A percentile compares a stretch with the other conserved stretches of the same genome.
These are phyloP conservation scores for Auricularia auricula-judae DNA, from an alignment of 768 basidiomycete genomes.

Conservation along the genomic window DNA sequence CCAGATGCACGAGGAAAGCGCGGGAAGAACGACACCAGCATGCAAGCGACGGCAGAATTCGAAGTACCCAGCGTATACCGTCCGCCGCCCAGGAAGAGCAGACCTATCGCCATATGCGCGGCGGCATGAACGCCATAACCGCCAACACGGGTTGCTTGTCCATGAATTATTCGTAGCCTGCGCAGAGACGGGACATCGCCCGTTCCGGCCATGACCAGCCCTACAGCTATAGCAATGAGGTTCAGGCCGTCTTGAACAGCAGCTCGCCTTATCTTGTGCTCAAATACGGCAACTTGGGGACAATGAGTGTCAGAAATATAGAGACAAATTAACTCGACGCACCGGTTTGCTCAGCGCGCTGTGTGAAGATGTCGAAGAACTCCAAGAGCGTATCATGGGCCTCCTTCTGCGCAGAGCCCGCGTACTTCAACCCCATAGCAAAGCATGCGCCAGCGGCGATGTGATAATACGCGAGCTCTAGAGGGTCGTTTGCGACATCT, in stretches of 20 bases:
- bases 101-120: conserved; percentile 79
- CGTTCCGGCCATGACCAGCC: conserved; percentile 95
- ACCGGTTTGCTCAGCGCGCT: conserved; percentile 61
- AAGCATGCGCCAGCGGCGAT: conserved; percentile 89
- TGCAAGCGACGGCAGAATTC: conserved; percentile 79
- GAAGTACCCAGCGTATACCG: conserved; percentile 87
- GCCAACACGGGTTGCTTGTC: conserved; percentile 63
- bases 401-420: conserved; percentile 84
- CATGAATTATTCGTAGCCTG: conserved; percentile 80
- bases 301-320: background rate
- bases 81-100: conserved; percentile 89
- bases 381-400: conserved; percentile 76
- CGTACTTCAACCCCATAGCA: conserved; percentile 83
- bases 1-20: conserved; percentile 66
- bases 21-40: conserved; percentile 89
- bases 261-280: conserved; percentile 79
- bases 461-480: conserved; percentile 86
- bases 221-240: conserved; percentile 72
- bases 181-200: conserved; percentile 87
- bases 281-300: conserved; percentile 58
- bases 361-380: conserved; percentile 71
- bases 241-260: conserved; percentile 83
- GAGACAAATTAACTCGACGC: conserved; percentile 14
- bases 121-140: conserved; percentile 86
- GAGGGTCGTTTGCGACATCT: conserved; percentile 45